Percentiles rank a stretch among this genome's conserved stretches.
phyloP scores from a whole-genome alignment of 768 basidiomycete species.

The Mrakia frigida region DNA sequence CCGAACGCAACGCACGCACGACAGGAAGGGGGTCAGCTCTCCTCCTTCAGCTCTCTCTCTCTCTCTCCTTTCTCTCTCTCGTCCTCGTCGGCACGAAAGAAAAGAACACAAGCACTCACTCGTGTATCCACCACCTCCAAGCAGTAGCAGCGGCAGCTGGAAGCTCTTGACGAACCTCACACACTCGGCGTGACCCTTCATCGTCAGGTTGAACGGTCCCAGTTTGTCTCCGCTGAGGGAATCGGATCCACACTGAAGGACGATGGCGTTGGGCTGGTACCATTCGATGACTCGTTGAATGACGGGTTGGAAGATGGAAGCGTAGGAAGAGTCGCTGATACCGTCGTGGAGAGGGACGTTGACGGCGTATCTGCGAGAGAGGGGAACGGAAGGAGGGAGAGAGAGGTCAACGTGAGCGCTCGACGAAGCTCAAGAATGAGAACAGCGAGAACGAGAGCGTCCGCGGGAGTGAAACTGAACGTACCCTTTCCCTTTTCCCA shows the following conservation, averaged over 20 bases:
- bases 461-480: conserved; percentile 9
- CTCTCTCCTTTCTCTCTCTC: not conserved
- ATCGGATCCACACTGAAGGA: conserved; percentile 95
- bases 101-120: conserved; percentile 15
- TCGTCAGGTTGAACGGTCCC: conserved; percentile 91
- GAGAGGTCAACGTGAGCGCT: not conserved
- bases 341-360: conserved; percentile 96
- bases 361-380: conserved; percentile 62
- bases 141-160: conserved; percentile 82
- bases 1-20: not conserved
- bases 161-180: conserved; percentile 96
- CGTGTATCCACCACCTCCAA: conserved; percentile 97
- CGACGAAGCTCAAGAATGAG: not conserved
- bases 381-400: not conserved
- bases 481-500: conserved; percentile 76
- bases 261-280: conserved; percentile 89
- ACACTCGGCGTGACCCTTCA: conserved; percentile 96
- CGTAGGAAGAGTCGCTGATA: conserved; percentile 90
- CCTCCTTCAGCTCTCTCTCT: not conserved
- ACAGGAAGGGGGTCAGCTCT: not conserved
- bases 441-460: not conserved
- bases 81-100: not conserved
- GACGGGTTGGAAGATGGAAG: conserved; percentile 91
- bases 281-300: conserved; percentile 89
- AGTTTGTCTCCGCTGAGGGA: conserved; percentile 94